Base-by-base conservation (phyloP, 2,329 filamentous ascomycete genomes). In the Cladophialophora exuberans region DNA sequence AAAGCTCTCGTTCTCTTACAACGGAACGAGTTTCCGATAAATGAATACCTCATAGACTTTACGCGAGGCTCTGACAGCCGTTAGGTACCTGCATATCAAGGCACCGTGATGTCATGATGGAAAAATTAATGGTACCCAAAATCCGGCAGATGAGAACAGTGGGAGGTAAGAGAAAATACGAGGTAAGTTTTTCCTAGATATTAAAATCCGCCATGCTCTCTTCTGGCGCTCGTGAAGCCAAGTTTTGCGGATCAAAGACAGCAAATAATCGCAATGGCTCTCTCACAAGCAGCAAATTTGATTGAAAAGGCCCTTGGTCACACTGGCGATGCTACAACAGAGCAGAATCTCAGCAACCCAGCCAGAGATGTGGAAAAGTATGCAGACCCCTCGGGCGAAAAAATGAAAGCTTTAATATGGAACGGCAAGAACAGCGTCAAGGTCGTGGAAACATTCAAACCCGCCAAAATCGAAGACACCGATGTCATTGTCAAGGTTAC, bases 401-500 rank as follows among this genome's bases (percentile, higher is more conserved):
- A 73, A 13, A 94, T 96, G 88, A 87, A 89, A 70, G 91, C 90
- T 0, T 73, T 95, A 11, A 82, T 82, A 2, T 96, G 90, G 90
- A 84, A 87, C 72, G 88, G 88, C 48, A 94, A 93, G 77, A 89
- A 91, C 66, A 83, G 77, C 25, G 89, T 96, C 42, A 73, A 88
- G 2, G 86, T 96, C 11, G 85, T 85, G 44, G 82, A 90, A 28
- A 82, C 83, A 4, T 81, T 87, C 0, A 87, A 85, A 64, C 90
- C 90, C 2, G 84, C 80, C 64, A 78, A 94, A 25, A 70, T 93
- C 22, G 89, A 94, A 69, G 80, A 84, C 38, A 75, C 76, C 47
- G 90, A 95, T 67, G 89, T 92, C 9, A 90, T 96, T 56, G 76
- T 94, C 62, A 90, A 87, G 67, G 82, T 96, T 28, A 95, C 83